Conservation (phyloP, 1,139 yeast species). For the Kazachstania sp. region DNA sequence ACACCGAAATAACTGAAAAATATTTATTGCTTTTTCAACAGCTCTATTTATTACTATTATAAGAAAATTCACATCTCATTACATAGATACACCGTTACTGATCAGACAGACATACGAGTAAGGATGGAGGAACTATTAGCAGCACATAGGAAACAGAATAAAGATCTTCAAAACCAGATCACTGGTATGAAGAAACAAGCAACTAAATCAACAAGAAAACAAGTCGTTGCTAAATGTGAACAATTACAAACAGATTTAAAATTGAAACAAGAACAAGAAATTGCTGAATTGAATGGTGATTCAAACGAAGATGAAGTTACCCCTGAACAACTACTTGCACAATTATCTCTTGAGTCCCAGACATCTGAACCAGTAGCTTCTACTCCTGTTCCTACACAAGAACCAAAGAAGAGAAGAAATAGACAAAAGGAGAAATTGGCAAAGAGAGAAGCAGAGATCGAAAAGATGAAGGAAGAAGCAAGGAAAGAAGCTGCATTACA, state of each 20-base stretch:
- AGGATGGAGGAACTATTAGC: conserved; percentile 44
- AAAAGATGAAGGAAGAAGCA: conserved; percentile 59
- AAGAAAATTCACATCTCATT: neutral
- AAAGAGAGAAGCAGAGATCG: conserved; percentile 61
- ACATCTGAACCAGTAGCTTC: conserved; percentile 9
- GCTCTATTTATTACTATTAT: neutral
- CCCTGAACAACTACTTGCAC: conserved; percentile 58
- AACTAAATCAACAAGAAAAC: conserved; percentile 66
- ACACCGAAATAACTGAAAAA: no score
- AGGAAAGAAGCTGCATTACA: conserved; percentile 54
- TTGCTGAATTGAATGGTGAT: conserved; percentile 20
- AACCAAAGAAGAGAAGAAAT: conserved; percentile 46
- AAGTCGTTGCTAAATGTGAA: conserved; percentile 45
- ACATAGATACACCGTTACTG: neutral
- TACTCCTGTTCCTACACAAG: conserved; percentile 10
- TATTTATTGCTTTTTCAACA: no score
- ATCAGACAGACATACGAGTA: no score
- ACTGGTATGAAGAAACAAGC: conserved; percentile 80
- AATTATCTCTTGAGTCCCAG: conserved; percentile 35
- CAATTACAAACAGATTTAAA: conserved; percentile 51
- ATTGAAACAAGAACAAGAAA: conserved; percentile 45
- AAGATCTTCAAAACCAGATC: conserved; percentile 55
- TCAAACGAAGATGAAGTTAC: conserved; percentile 37
- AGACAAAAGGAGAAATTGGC: conserved; percentile 80
- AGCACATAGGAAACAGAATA: conserved; percentile 60